phyloP scores from a whole-genome alignment of 169 alveolate species.

The Perkinsus chesapeaki region DNA sequence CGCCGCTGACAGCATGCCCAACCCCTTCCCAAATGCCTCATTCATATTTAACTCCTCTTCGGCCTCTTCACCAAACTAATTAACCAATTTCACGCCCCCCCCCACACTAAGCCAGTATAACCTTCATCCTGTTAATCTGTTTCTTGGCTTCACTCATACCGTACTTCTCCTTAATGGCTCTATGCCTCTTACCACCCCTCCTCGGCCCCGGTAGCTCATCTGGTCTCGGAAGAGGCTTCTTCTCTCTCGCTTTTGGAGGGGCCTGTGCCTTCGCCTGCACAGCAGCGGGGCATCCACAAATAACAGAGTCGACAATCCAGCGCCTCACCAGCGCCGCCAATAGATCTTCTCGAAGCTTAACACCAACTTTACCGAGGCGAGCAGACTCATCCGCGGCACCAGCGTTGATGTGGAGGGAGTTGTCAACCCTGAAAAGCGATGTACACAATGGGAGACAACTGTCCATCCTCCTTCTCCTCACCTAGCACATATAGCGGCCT shows the following conservation, averaged over 20 bases:
- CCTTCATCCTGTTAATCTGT: constrained; percentile 63
- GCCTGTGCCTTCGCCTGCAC: constrained; percentile 46
- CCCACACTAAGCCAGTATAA: not conserved
- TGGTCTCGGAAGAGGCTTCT: constrained; percentile 73
- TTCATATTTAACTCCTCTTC: not conserved
- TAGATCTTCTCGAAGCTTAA: not conserved
- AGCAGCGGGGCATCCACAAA: not conserved
- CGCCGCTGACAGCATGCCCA: not conserved
- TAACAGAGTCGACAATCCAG: not conserved
- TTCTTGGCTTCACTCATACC: constrained; percentile 61
- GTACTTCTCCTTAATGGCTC: constrained; percentile 69
- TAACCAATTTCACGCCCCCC: not conserved
- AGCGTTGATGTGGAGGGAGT: too few relatives aligned
- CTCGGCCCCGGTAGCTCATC: constrained; percentile 60
- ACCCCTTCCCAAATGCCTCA: not conserved
- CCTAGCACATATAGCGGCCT: constrained; percentile 30
- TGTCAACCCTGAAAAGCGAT: too few relatives aligned
- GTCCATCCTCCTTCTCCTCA: too few relatives aligned
- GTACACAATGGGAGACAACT: too few relatives aligned
- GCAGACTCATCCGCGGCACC: too few relatives aligned
- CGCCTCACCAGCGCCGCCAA: not conserved
- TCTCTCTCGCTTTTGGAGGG: constrained; percentile 65
- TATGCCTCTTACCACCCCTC: constrained; percentile 69
- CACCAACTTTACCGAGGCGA: not conserved
- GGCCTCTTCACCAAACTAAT: not conserved